Evolutionary conservation across 805 yeast species (phyloP), one percentile per base, ranked within the genome.

Genomic region (Ogataea trehaloabstinens): DNA sequence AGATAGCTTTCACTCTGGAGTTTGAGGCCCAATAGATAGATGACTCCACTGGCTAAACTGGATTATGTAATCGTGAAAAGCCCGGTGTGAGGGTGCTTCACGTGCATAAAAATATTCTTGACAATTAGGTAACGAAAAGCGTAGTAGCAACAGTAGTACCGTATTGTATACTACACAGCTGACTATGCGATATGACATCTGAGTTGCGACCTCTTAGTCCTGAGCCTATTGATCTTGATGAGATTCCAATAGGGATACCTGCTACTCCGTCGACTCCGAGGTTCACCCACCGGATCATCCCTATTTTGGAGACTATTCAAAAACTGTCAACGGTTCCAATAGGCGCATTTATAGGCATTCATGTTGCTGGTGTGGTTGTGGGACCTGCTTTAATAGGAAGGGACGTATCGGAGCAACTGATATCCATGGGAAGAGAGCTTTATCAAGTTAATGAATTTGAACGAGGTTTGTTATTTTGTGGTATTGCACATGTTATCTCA

Each of bases 301-400:
- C 60, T 1, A 19, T 49, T 3, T 44, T 66, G 4, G 34, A 34
- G 5, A 37, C 42, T 5, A 28, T 61, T 0, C 93, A 85, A 59
- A 76, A 76, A 53, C 80, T 76, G 56, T 74, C 85, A 11, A 78
- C 85, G 0, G 69, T 76, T 35, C 65, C 78, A 7, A 77, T 85
- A 54, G 53, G 73, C 0, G 60, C 71, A 2, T 85, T 85, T 53
- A 58, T 79, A 1, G 70, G 76, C 0, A 58, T 84, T 7, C 93
- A 85, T 55, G 51, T 76, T 0, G 43, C 76, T 1, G 67, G 82
- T 0, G 82, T 79, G 4, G 63, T 76, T 0, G 46, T 75, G 2
- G 67, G 74, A 0, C 91, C 93, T 0, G 56, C 62, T 0, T 53
- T 72, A 4, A 51, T 76, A 4, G 71, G 76, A 6, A 40, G 61